Evolutionary conservation across 495 filamentous ascomycete species (phyloP), one percentile per base, ranked within the genome.

Genomic region (Ascobolus immersus): DNA sequence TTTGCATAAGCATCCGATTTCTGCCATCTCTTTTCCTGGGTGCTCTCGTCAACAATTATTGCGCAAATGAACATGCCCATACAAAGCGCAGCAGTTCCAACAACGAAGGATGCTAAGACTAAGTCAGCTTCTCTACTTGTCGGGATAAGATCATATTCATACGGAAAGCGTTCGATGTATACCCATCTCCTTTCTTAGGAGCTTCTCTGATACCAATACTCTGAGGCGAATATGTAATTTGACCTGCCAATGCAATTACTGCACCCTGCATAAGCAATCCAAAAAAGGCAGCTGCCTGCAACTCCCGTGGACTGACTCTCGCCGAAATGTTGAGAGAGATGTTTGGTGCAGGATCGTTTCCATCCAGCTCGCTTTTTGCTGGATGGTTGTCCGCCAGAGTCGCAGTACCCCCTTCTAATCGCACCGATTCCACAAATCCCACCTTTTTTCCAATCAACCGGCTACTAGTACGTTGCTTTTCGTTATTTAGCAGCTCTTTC

Each of bases 51-150:
- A 4, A 39, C 30, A 11, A 43, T 12, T 19, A 21, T 23, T 5
- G 25, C 32, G 29, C 36, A 43, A 28, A 39, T n/a, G n/a, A 39
- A 19, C 36, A 43, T 35, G 9, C 40, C 40, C 15, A 26, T 17
- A 2, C 18, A 13, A 2, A 33, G 24, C n/a, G 17, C 3, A 8
- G 36, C 13, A n/a, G 36, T 43, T 23, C 40, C 40, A 4, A 34
- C 28, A 17, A n/a, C n/a, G n/a, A n/a, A n/a, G 10, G 26, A 20
- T 19, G 20, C 33, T n/a, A 21, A 8, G 17, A 36, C n/a, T 14
- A 18, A 14, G 25, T 23, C 15, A 11, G 36, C 36, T 12, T 21
- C 34, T 22, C 5, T 6, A 5, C 13, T 17, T 8, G 32, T 20
- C 12, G 10, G 13, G 8, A 6, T 14, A 4, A 17, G 26, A 11